Base-by-base conservation (phyloP, 768 basidiomycete species). In the Phallus indusiatus region DNA sequence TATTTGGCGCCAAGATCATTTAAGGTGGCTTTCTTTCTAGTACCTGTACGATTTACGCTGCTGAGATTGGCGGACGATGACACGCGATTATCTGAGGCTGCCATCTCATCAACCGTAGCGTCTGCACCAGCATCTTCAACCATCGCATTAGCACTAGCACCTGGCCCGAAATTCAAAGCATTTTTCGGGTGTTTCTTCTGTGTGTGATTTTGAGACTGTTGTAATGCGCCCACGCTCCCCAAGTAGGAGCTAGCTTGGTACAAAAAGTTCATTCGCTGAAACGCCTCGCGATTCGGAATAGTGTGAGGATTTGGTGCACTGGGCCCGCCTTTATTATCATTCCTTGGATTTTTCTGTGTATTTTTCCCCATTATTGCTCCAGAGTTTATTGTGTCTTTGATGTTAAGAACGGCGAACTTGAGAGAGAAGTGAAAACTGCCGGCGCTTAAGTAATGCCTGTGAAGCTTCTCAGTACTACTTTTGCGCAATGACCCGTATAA, bases 191-290 rank as follows among this genome's bases (percentile, higher is more conserved):
- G 56, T 49, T 59, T 47, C 34, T 22, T n/a, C 36, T 17, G 22
- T 48, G 6, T 49, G n/a, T n/a, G 28, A 34, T 61, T 28, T 42
- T 50, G 51, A 62, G 36, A 46, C 64, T 47, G 18, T 68, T 61
- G 37, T 63, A 64, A 33, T 61, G 65, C 52, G 78, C 69, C 49
- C 21, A 50, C 24, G 1, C 52, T 46, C 7, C 47, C 53, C 7
- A 62, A 51, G 46, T 62, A 54, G 12, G 61, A 22, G n/a, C 58
- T 59, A 6, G 89, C 86, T 71, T 92, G 91, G 67, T 88, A 91
- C 36, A 93, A 78, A 69, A 88, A 93, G 71, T 88, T 92, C 61
- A 93, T 78, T 28, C 90, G 79, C 69, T 93, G 90, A 20, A 90
- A 78, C 51, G 88, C 81, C 66, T 93, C 91, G 28, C 82, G 75